phyloP scores from a whole-genome alignment of 2,329 filamentous ascomycete genomes.

The Lasiodiplodia theobromae region DNA sequence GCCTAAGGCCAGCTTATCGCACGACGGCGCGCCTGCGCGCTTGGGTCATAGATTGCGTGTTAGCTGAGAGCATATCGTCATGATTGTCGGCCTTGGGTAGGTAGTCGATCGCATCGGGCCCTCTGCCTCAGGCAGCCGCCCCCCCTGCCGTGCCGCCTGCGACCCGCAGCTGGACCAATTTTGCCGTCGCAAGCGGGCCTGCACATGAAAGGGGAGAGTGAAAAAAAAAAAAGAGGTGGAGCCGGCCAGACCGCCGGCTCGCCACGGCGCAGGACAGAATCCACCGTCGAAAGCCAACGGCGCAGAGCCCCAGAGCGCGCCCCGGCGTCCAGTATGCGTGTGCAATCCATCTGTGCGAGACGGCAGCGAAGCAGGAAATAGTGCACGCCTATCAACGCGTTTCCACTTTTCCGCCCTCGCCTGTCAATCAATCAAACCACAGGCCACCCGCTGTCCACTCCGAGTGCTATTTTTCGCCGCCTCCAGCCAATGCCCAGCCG shows the following conservation, averaged over 20 bases:
- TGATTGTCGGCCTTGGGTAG: not conserved
- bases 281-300: too few species aligned
- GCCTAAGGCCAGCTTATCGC: too few species aligned
- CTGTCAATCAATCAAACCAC: conserved; percentile 20
- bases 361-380: conserved; percentile 7
- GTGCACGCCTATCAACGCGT: not conserved
- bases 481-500: conserved; percentile 15
- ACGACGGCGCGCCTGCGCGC: not conserved
- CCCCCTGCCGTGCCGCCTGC: not conserved
- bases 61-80: not conserved
- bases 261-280: too few species aligned
- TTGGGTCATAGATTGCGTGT: conserved; percentile 17
- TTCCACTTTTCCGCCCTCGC: conserved; percentile 14
- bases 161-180: not conserved
- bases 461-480: conserved; percentile 14
- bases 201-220: not conserved
- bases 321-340: not conserved
- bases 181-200: too few species aligned
- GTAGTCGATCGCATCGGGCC: not conserved
- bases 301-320: not conserved
- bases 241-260: too few species aligned
- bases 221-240: not conserved
- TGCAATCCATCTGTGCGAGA: not conserved
- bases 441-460: not conserved
- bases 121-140: not conserved